Percentiles rank a stretch among this genome's conserved stretches.
phyloP scores from a whole-genome alignment of 495 filamentous ascomycete genomes.

The Penicillium parvum region DNA sequence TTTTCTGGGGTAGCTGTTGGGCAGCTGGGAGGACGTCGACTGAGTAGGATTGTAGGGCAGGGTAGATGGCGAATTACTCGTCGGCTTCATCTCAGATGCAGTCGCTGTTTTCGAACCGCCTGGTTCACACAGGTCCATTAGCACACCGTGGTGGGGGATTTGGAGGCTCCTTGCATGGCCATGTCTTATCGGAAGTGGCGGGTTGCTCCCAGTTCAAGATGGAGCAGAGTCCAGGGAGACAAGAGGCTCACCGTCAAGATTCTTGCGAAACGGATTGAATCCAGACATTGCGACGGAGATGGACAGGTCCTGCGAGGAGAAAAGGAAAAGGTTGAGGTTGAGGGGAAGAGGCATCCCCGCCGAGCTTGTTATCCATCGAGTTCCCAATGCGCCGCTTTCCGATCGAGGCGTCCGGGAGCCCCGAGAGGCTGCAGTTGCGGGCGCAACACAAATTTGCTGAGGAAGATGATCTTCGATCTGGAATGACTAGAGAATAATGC shows the following conservation, averaged over 20 bases:
- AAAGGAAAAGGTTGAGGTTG: slow-evolving; percentile 16
- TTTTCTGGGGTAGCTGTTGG: slow-evolving; percentile 18
- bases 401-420: slow-evolving; percentile 28
- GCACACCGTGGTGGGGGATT: slow-evolving; percentile 1
- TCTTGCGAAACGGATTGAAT: slow-evolving; percentile 55
- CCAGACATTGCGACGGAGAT: slow-evolving; percentile 47
- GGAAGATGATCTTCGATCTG: too few relatives aligned
- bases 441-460: slow-evolving; percentile 1
- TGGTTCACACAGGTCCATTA: slow-evolving; percentile 11
- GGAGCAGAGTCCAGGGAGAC: not conserved
- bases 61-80: not conserved
- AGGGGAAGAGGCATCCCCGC: slow-evolving; percentile 20
- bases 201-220: not conserved
- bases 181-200: slow-evolving; percentile 19
- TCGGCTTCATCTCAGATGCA: not conserved
- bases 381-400: slow-evolving; percentile 28
- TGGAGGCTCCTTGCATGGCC: not conserved
- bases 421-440: slow-evolving; percentile 19
- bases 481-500: too few relatives aligned
- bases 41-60: slow-evolving; percentile 3
- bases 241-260: slow-evolving; percentile 31
- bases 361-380: slow-evolving; percentile 26
- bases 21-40: slow-evolving; percentile 2
- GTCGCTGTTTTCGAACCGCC: slow-evolving; percentile 8
- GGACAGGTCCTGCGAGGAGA: slow-evolving; percentile 14